These are phyloP conservation scores for Prunus armeniaca DNA, from an alignment of 306 rosid genomes.

Conservation along the genomic window DNA sequence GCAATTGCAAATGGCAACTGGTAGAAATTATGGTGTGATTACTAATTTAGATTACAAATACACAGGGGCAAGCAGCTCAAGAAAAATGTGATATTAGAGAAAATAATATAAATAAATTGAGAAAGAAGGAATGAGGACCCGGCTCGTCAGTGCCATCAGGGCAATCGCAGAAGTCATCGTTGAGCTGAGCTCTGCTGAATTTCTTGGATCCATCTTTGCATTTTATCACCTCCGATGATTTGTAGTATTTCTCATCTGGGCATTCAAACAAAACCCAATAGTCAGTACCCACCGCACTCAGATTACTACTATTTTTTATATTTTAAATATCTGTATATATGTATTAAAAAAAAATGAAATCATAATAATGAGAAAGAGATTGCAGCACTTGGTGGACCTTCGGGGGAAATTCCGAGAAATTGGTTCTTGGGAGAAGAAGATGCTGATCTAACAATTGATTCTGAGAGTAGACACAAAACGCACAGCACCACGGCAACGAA, in stretches of 20 bases:
- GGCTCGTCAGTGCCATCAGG: constrained; percentile 97
- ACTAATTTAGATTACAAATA: not conserved
- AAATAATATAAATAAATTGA: not conserved
- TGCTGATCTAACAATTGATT: constrained; percentile 42
- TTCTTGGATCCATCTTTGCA: constrained; percentile 84
- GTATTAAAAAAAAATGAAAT: not conserved
- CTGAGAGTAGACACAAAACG: constrained; percentile 9
- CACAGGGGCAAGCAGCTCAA: not conserved
- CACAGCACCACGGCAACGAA: constrained; percentile 28
- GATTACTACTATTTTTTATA: too few species aligned
- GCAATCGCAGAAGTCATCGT: constrained; percentile 93
- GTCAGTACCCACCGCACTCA: not conserved
- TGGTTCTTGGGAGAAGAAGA: constrained; percentile 40
- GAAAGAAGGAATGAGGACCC: constrained; percentile 36
- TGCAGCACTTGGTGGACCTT: constrained; percentile 40
- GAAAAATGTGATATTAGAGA: not conserved
- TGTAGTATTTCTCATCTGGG: constrained; percentile 75
- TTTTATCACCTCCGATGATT: constrained; percentile 56
- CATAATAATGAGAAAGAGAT: not conserved
- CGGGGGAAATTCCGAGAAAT: constrained; percentile 72
- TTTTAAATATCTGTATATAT: too few species aligned
- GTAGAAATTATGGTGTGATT: not conserved
- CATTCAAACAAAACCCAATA: not conserved
- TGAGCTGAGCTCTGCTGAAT: constrained; percentile 75
- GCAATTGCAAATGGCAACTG: not conserved